Evolutionary conservation across 257 asterid species (phyloP).

Genomic region (Ehretia macrophylla): DNA sequence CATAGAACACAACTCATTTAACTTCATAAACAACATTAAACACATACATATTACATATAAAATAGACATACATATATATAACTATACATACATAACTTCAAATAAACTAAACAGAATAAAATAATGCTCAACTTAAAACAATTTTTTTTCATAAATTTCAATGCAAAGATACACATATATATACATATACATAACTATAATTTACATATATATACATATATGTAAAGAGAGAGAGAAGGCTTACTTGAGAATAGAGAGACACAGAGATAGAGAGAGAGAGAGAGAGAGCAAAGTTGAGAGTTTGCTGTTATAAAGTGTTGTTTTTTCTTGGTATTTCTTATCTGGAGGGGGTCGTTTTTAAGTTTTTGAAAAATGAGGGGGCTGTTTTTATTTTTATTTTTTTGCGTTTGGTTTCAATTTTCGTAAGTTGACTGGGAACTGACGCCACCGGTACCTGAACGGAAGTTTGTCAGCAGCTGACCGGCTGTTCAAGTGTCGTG

Average conservation of each 20-base stretch:
- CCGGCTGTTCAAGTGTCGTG: not conserved
- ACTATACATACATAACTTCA: too few species aligned
- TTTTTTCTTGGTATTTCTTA: not conserved
- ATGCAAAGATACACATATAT: too few species aligned
- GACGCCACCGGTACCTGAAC: not conserved
- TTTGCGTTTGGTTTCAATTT: not conserved
- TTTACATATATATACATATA: slow-evolving; percentile 1
- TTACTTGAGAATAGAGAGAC: not conserved
- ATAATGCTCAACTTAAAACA: not conserved
- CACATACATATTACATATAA: not conserved
- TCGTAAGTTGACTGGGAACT: slow-evolving; percentile 6
- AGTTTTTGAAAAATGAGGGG: too few species aligned
- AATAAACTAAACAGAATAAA: not conserved
- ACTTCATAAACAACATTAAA: not conserved
- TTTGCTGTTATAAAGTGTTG: not conserved
- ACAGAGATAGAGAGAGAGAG: slow-evolving; percentile 20
- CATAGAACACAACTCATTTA: not conserved
- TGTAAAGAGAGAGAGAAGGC: slow-evolving; percentile 2
- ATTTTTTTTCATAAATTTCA: not conserved
- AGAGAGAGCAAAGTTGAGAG: not conserved
- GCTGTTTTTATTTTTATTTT: too few species aligned
- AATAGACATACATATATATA: not conserved
- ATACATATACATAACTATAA: not conserved
- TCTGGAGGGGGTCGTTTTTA: not conserved
- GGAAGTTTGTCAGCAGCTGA: not conserved